phyloP scores from a whole-genome alignment of 805 yeast species.

The Candida lessepsii region DNA sequence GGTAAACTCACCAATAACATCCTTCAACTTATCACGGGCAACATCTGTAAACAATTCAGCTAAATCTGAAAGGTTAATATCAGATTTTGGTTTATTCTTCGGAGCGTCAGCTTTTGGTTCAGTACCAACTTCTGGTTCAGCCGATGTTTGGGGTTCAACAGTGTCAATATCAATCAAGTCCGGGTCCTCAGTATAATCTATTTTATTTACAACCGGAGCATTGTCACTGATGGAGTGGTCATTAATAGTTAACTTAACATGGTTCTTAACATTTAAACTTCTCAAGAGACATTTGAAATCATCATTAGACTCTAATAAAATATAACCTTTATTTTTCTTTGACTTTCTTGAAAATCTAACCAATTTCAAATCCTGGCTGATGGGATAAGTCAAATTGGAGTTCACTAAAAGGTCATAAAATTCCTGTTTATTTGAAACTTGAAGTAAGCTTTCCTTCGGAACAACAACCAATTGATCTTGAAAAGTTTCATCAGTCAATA shows the following conservation, averaged over 20 bases:
- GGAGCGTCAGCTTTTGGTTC: background rate
- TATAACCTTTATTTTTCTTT: conserved; percentile 43
- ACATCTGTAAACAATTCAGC: conserved; percentile 28
- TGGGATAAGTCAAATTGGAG: conserved; percentile 10
- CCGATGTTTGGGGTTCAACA: background rate
- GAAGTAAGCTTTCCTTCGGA: conserved; percentile 14
- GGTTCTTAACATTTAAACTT: conserved; percentile 48
- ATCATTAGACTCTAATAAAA: conserved; percentile 32
- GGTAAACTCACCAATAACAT: conserved; percentile 19
- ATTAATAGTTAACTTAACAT: conserved; percentile 33
- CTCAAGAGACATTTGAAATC: conserved; percentile 46
- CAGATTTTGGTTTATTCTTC: background rate
- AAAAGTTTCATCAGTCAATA: conserved; percentile 5
- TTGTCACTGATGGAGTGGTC: conserved; percentile 14
- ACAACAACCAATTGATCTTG: conserved; percentile 14
- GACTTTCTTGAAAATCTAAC: conserved; percentile 39
- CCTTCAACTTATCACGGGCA: conserved; percentile 29
- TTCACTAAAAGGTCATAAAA: conserved; percentile 13
- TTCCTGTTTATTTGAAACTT: conserved; percentile 14
- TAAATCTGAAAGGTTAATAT: conserved; percentile 22
- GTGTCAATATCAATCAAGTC: conserved; percentile 3
- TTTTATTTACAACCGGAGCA: too few relatives aligned
- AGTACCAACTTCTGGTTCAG: background rate
- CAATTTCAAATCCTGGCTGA: background rate
- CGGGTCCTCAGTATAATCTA: background rate